Evolutionary conservation across 1,139 yeast species (phyloP), one percentile per base, ranked within the genome.

Genomic region (Kluyveromyces sp.): DNA sequence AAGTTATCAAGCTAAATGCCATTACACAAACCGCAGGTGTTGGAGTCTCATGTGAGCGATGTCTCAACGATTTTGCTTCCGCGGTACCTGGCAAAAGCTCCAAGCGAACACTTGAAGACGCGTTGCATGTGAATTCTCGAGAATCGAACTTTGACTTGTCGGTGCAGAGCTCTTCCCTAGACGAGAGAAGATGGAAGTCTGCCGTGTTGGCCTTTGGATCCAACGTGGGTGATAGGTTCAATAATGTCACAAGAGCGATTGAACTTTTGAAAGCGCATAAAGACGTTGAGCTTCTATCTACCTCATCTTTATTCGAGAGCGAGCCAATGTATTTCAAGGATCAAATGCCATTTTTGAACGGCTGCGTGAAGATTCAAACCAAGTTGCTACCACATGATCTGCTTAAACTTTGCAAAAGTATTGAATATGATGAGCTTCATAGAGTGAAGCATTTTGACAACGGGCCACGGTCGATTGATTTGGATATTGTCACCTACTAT

Each of bases 191-290:
- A 30, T 88, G 54, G 53, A 55, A 84, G 55, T 70, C 68, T 0
- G 95, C 78, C 0, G 88, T 69, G 59, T 63, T 92, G 44, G 96
- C 96, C 0, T 83, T 92, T 67, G 99, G 99, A 0, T 80, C 95
- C 16, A 92, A 92, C 55, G 67, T 76, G 40, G 97, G 97, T 0
- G 70, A 83, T 51, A 82, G 83, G 40, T 60, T 86, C 6, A 62
- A 61, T 3, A 81, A 85, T 55, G 82, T 92, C 39, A 54, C 66
- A 12, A 53, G 55, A n/a, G 83, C 96, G 0, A 63, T 87, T 17
- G 64, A 65, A 0, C 68, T 73, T 38, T 66, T 92, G 16, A 61
- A 69, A 9, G 39, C 51, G 28, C 47, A 65, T 52, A 39, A 63
- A 12, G 71, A 83, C 22, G 46, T 58, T 2, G 55, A 62, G 6